Evolutionary conservation across 352 stramenopile species (phyloP), one percentile per base, ranked within the genome.

Genomic region (Globisporangium ultimum): DNA sequence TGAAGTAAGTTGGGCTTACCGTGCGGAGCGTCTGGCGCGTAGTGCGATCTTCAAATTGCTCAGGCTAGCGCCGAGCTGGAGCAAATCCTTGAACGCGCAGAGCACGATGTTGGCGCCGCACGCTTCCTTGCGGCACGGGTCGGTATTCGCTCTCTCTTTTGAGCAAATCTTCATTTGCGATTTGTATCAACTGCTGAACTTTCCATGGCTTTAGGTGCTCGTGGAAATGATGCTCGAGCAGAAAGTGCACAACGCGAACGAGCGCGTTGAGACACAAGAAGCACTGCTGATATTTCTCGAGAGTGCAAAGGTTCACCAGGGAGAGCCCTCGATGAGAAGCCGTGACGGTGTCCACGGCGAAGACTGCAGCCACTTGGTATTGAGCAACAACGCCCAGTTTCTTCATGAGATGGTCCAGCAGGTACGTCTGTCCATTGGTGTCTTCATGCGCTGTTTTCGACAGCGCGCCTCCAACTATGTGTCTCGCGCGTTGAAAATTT

Each of bases 371-470:
- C 28, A 17, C 48, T 24, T 66, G 17, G 18, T 62, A 3, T 48
- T 72, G n/a, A 67, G 57, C 15, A 34, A 57, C 38, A 83, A 84
- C 22, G 55, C 41, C 10, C 58, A 52, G 13, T 88, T 78, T 61
- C 58, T 91, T 3, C 60, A 76, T 21, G 74, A 80, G 20, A 86
- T 91, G 78, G 62, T 79, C 2, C 61, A 87, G 18, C 79, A 91
- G 78, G 82, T 89, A 64, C 28, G 32, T 36, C 6, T 41, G 9
- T 15, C 28, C 8, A 8, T 36, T 1, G 4, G 28, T 17, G 61
- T 42, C 36, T 38, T 48, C 10, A 28, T 28, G 28, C 28, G 9
- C 4, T 36, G 1, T 1, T 10, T 5, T 36, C 5, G 28, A 36
- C 3, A 36, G 7, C 7, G 5, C 28, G 9, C 8, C 28, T 1